These are phyloP conservation scores for Wickerhamiella brachini DNA, from an alignment of 805 yeast genomes.

Conservation along the genomic window DNA sequence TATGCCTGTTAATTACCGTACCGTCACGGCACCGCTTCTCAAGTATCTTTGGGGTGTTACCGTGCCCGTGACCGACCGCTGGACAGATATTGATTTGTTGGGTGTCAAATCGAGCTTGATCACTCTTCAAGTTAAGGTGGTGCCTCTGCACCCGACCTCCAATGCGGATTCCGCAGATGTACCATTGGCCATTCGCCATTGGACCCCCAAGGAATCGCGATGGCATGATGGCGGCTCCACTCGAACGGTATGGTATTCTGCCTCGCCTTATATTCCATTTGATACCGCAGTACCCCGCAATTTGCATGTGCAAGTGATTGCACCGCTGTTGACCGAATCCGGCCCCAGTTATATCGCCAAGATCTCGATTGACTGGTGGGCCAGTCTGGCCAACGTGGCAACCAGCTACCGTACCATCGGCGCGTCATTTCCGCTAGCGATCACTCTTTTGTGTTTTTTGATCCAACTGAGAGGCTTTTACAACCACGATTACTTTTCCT, in stretches of 20 bases:
- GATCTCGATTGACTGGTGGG: conserved; percentile 34
- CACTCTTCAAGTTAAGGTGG: conserved; percentile 9
- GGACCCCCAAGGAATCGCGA: conserved; percentile 14
- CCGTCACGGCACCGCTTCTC: not conserved
- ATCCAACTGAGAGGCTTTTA: conserved; percentile 39
- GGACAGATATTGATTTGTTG: conserved; percentile 10
- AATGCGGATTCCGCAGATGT: not conserved
- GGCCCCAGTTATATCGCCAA: conserved; percentile 2
- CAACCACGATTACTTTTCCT: conserved; percentile 29
- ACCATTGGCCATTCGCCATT: conserved; percentile 10
- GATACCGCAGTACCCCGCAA: not conserved
- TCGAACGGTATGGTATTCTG: conserved; percentile 16
- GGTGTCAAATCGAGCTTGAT: conserved; percentile 12
- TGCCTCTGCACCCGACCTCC: not conserved
- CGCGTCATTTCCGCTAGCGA: conserved; percentile 53
- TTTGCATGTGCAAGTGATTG: conserved; percentile 2
- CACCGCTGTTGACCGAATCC: not conserved
- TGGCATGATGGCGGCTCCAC: conserved; percentile 8
- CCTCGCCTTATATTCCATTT: conserved; percentile 17
- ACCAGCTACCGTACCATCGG: conserved; percentile 65
- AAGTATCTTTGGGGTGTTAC: conserved; percentile 1
- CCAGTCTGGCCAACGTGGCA: conserved; percentile 54
- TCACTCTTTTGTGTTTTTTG: conserved; percentile 37
- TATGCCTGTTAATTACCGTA: conserved; percentile 1
- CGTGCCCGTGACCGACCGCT: conserved; percentile 3